Base-by-base conservation (phyloP, 305 asterid species). In the Rubia peregrina region DNA sequence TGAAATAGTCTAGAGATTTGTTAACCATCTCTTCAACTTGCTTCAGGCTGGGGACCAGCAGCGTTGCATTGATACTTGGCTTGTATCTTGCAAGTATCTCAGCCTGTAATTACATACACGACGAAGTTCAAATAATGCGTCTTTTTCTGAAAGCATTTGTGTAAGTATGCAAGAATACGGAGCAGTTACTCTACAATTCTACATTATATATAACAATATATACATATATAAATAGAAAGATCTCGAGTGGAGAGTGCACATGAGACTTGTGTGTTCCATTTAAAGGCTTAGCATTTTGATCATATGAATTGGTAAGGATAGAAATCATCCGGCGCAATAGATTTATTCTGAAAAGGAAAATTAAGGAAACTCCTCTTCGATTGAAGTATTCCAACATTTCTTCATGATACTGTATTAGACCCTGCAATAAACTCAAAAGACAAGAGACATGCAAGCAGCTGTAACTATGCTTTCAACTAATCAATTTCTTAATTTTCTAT, bases 191-290 rank as follows among this genome's bases (percentile, higher is more conserved):
- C 21, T 1, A 30, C 33, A 30, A 30, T 30, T 30, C 33, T 30
- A 30, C 33, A 30, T 30, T 30, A 30, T 30, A 30, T 30, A 30
- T 30, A 30, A 1, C 1, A 30, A 30, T 30, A 30, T 30, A 30
- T 8, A 4, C 0, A 66, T 17, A 11, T 9, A 30, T 3, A 30
- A 3, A 70, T 71, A 62, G 77, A 75, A 62, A 46, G 67, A 91
- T 96, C 96, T 91, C 98, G n/a, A 76, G 75, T 30, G 85, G 79
- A 13, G 94, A 88, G 82, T 92, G 98, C 69, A 88, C 95, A 55
- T 92, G 98, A 38, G 98, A 92, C 79, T 89, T 92, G 83, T 92
- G 96, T 24, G 94, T 92, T 78, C 98, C 98, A 57, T 92, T 92
- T 36, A 89, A 75, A 51, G 77, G 82, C 86, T 87, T 92, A 71